phyloP scores from a whole-genome alignment of 2,329 filamentous ascomycete species.

The Botryotinia narcissicola region DNA sequence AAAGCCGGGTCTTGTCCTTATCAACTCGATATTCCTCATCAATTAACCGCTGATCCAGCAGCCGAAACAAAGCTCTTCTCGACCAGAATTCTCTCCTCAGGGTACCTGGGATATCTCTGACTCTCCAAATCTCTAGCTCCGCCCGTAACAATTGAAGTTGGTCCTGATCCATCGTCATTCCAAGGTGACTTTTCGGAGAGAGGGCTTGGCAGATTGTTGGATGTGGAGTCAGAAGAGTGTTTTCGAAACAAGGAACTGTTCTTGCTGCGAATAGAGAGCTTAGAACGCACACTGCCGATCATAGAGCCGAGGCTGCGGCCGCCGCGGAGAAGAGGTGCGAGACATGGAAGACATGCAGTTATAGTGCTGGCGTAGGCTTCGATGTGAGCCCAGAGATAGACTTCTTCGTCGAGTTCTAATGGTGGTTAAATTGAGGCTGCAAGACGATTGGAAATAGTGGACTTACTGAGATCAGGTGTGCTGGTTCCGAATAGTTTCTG shows the following conservation, averaged over 20 bases:
- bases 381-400: slow-evolving; percentile 15
- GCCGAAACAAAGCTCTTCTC: slow-evolving; percentile 14
- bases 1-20: neutral
- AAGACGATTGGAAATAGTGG: neutral
- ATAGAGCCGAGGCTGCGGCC: slow-evolving; percentile 7
- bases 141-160: neutral
- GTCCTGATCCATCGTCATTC: neutral
- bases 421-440: neutral
- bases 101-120: neutral
- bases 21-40: neutral
- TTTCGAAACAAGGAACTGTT: neutral
- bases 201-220: neutral
- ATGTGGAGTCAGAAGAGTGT: neutral
- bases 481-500: slow-evolving; percentile 15
- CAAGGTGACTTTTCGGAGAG: neutral
- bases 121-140: neutral
- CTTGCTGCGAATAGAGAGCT: slow-evolving; percentile 9
- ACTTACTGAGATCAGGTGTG: slow-evolving; percentile 14
- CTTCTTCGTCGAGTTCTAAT: slow-evolving; percentile 6
- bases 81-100: neutral
- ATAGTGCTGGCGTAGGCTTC: slow-evolving; percentile 10
- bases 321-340: slow-evolving; percentile 7
- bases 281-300: slow-evolving; percentile 7
- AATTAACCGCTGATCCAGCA: neutral
- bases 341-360: slow-evolving; percentile 8